Base-by-base conservation (phyloP, 768 basidiomycete genomes). In the Leucocoprinus leucothites region DNA sequence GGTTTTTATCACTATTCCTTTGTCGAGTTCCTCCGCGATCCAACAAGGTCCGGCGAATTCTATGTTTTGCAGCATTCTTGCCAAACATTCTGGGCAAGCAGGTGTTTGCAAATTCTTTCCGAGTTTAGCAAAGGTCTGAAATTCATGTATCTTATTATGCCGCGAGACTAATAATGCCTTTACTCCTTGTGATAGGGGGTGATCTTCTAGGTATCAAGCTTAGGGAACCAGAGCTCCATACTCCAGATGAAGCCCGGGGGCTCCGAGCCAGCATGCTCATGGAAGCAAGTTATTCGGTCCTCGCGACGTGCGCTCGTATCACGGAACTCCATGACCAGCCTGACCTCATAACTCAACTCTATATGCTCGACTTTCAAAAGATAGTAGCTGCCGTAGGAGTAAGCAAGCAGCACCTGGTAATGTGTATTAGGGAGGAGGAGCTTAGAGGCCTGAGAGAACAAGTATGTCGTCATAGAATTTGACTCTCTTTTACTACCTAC, bases 1-100 rank as follows among this genome's bases (percentile, higher is more conserved):
- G 24, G 45, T 6, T 47, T 38, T 21, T 55, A 55, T 25, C 53
- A 55, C 28, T 55, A 55, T 28, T 55, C 53, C 7, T 55, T 55
- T 16, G 35, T 55, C 7, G 53, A 55, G 21, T 55, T 48, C 18
- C 36, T 55, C 24, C 24, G 53, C 13, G 22, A 38, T n/a, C 22
- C 13, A 16, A 18, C 14, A 16, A 47, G 46, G 21, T 55, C 53
- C 14, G 31, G 22, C 14, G 36, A 42, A 9, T 55, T 55, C 19
- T 42, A 19, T 11, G 53, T 55, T 11, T 55, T 48, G 19, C 34
- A 48, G n/a, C 22, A 31, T 31, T 13, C 11, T 3, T 48, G 36
- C 22, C 45, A 19, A 8, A 1, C n/a, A 41, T 48, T 40, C 21
- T 55, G 53, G 53, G 45, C 35, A 16, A 38, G 18, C 18, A 40